phyloP scores from a whole-genome alignment of 176 grass and related monocot species.

The Tillandsia leiboldiana region DNA sequence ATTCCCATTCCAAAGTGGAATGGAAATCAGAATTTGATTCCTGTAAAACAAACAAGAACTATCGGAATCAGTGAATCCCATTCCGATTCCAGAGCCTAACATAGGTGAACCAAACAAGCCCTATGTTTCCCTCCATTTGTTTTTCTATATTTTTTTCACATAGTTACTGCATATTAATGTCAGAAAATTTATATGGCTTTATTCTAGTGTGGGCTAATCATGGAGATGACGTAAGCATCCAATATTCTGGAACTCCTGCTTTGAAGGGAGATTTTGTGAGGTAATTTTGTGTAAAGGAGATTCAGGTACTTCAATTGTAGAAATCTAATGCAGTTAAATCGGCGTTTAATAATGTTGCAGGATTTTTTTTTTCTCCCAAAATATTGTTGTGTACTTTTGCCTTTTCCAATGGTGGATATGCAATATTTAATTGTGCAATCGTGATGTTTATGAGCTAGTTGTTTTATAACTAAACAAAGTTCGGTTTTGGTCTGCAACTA shows the following conservation, averaged over 20 bases:
- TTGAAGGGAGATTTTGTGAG: constrained; percentile 97
- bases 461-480: neutral
- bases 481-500: no score
- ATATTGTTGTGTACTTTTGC: neutral
- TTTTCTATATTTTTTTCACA: neutral
- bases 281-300: constrained; percentile 35
- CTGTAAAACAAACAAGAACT: no score
- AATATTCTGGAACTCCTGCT: constrained; percentile 95
- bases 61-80: no score
- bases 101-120: neutral
- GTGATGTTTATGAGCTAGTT: neutral
- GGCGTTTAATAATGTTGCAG: neutral
- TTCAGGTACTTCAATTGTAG: neutral
- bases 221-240: constrained; percentile 97
- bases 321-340: neutral
- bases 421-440: neutral
- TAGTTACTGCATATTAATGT: neutral
- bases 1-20: no score
- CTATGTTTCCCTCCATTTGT: neutral
- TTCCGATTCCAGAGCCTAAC: no score
- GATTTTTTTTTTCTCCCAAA: neutral
- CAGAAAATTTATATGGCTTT: neutral
- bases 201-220: constrained; percentile 95
- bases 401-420: neutral
- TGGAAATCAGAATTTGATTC: no score